Percentiles rank a stretch among this genome's conserved stretches.
Conservation (phyloP, 495 filamentous ascomycete genomes). For the Penicillium turbatum region DNA sequence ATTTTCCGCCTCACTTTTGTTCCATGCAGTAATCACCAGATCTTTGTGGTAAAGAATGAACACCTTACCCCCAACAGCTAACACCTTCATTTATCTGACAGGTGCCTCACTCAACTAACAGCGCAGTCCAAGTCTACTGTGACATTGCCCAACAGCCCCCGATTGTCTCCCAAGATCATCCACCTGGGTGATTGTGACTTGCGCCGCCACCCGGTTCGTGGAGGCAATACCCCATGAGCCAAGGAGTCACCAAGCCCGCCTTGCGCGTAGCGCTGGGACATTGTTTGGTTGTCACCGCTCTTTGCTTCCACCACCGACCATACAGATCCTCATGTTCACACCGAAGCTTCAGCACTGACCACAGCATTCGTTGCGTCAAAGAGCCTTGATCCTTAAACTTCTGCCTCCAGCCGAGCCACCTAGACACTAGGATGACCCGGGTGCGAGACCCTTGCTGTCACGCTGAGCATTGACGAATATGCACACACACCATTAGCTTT, state of each 20-base stretch:
- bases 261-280: not conserved
- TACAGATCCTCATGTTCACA: not conserved
- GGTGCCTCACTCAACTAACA: not conserved
- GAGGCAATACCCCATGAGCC: too few relatives aligned
- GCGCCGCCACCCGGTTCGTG: not conserved
- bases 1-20: not conserved
- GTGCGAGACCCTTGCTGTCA: not conserved
- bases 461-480: not conserved
- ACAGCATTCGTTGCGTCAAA: not conserved
- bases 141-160: not conserved
- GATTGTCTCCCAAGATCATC: not conserved
- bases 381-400: not conserved
- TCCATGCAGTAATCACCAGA: not conserved
- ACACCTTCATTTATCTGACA: not conserved
- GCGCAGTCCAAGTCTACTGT: not conserved
- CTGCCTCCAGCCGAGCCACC: not conserved
- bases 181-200: not conserved
- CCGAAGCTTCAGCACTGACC: not conserved
- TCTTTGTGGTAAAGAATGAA: not conserved
- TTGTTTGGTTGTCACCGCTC: constrained; percentile 2
- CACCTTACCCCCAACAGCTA: not conserved
- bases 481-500: not conserved
- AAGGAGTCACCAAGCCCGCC: not conserved
- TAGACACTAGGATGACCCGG: not conserved
- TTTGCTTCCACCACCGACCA: not conserved